Percentiles rank a stretch among this genome's conserved stretches.
Conservation (phyloP, 2,329 filamentous ascomycete genomes). For the Balansia obtecta region DNA sequence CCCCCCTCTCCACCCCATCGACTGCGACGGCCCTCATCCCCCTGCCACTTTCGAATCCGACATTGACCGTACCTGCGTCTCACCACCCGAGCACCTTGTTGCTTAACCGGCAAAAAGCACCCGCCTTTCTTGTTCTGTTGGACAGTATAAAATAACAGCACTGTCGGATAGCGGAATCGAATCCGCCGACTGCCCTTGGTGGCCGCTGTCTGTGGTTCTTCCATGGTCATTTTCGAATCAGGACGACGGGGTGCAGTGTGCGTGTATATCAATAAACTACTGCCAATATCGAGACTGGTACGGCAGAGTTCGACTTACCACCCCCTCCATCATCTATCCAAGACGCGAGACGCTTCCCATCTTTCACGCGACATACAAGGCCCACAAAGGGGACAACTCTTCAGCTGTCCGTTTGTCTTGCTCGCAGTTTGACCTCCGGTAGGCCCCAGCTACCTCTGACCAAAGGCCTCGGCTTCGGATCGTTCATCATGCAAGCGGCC, state of each 20-base stretch:
- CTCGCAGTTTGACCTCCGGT: constrained; percentile 1
- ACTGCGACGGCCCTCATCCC: constrained; percentile 1
- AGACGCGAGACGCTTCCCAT: neutral
- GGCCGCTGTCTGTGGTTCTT: too few relatives aligned
- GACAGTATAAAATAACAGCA: neutral
- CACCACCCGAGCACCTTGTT: neutral
- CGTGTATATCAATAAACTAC: too few relatives aligned
- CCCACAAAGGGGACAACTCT: neutral
- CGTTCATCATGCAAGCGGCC: constrained; percentile 28
- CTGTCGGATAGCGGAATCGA: neutral
- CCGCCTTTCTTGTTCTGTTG: neutral
- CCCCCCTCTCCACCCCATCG: neutral
- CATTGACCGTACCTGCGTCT: neutral
- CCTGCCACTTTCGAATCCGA: neutral
- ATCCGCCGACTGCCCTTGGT: too few relatives aligned
- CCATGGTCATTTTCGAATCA: too few relatives aligned
- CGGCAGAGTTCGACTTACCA: too few relatives aligned
- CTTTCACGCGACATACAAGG: neutral
- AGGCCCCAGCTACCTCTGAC: constrained; percentile 5
- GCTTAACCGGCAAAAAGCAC: neutral
- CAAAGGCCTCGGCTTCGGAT: constrained; percentile 7
- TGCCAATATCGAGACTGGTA: too few relatives aligned
- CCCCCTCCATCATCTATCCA: neutral
- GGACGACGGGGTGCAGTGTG: too few relatives aligned
- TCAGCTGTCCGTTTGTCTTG: neutral